Base-by-base conservation (phyloP, 257 asterid genomes). In the Thymus quinquecostatus region DNA sequence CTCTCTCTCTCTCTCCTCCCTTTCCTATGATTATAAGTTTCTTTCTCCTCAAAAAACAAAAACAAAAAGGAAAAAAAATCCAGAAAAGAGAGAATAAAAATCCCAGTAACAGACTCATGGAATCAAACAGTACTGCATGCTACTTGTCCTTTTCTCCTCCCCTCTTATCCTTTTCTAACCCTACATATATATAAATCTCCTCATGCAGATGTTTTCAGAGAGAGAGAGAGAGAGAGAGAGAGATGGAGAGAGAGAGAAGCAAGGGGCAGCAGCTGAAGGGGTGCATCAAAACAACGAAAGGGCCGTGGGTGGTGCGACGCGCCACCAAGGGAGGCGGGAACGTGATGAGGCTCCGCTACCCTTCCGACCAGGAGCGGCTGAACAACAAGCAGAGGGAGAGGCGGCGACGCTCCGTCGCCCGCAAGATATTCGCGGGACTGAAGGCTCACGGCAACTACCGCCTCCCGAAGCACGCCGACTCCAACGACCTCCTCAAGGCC, bases 231-330 rank as follows among this genome's bases (percentile, higher is more conserved):
- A 38, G 44, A 45, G n/a, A 36, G 56, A 44, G 70, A 7, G 54
- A 14, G 34, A 78, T 77, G 80, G 81, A 33, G 38, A 74, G 74
- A 3, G 74, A 70, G 67, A 70, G 70, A 70, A 79, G 8, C 2
- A 74, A 44, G 54, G 9, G 10, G 62, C 53, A 21, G 21, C 21
- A 21, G 41, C 68, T 58, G 10, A 80, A 77, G 56, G 98, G 98
- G 0, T 89, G 98, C 82, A 92, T 89, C 36, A 92, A 79, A 57
- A 76, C 71, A 1, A 85, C 85, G 40, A 86, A 77, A 48, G 94
- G 96, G 43, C 94, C 96, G 1, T 92, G 96, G 98, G 56, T 80
- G 60, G 95, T 92, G 9, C 84, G 84, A 3, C 79, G 94, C 48
- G 12, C 77, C 54, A 82, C 89, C 61, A 92, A 84, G 59, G 70